Evolutionary conservation across 768 basidiomycete species (phyloP).

Genomic region (Jaapia argillacea): DNA sequence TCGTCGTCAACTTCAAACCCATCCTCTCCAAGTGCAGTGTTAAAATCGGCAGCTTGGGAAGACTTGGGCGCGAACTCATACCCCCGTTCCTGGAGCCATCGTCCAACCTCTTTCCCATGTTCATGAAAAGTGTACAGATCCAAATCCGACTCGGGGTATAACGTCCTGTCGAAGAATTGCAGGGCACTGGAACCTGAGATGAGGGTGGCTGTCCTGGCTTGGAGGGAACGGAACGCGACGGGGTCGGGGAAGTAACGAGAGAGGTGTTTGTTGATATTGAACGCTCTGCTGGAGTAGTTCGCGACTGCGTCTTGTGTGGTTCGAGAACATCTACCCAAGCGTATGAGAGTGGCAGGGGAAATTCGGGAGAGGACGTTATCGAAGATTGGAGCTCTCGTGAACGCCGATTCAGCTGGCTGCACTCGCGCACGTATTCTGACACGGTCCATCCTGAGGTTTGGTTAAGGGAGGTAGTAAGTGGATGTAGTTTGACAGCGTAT

Average conservation of each 20-base stretch:
- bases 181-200: constrained; percentile 46
- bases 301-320: constrained; percentile 9
- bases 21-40: too few relatives aligned
- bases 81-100: constrained; percentile 23
- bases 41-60: constrained; percentile 8
- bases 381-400: not conserved
- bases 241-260: constrained; percentile 25
- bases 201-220: constrained; percentile 30
- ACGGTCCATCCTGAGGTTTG: too few relatives aligned
- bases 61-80: constrained; percentile 18
- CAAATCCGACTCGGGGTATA: constrained; percentile 37
- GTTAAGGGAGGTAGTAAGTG: too few relatives aligned
- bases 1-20: not conserved
- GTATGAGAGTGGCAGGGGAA: constrained; percentile 9
- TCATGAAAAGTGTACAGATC: constrained; percentile 36
- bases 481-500: too few relatives aligned
- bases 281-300: constrained; percentile 18
- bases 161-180: constrained; percentile 37
- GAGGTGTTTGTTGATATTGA: constrained; percentile 26
- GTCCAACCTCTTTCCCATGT: constrained; percentile 20
- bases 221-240: constrained; percentile 32
- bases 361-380: not conserved
- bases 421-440: too few relatives aligned
- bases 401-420: too few relatives aligned
- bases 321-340: constrained; percentile 11